Evolutionary conservation across 371 early-diverging fungal species (phyloP).

Genomic region (Dichotomocladium elegans): DNA sequence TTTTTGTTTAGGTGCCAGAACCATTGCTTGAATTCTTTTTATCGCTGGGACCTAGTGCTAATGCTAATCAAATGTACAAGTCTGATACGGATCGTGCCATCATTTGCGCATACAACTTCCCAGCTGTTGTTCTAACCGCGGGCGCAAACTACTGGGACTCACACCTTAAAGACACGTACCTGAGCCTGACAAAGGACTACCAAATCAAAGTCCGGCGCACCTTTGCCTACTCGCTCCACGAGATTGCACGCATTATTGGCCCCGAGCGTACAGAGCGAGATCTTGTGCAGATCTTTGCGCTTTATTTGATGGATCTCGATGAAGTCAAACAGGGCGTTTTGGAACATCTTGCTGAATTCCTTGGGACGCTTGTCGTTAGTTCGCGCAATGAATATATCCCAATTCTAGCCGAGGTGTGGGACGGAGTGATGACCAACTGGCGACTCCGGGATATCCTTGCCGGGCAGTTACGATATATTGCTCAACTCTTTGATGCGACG

Average conservation of each 20-base stretch:
- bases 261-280: conserved; percentile 59
- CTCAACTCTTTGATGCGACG: conserved; percentile 47
- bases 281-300: conserved; percentile 54
- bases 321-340: conserved; percentile 61
- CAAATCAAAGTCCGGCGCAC: conserved; percentile 59
- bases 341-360: conserved; percentile 55
- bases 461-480: conserved; percentile 47
- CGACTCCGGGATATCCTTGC: conserved; percentile 53
- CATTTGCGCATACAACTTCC: conserved; percentile 62
- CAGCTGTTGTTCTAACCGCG: conserved; percentile 58
- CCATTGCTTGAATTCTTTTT: conserved; percentile 39
- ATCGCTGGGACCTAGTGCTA: conserved; percentile 30
- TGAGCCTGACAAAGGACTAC: conserved; percentile 48
- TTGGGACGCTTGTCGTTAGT: conserved; percentile 47
- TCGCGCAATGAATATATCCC: conserved; percentile 52
- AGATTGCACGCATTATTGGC: conserved; percentile 55
- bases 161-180: conserved; percentile 49
- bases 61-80: conserved; percentile 33
- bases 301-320: conserved; percentile 56
- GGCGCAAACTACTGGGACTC: conserved; percentile 53
- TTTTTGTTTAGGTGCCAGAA: conserved; percentile 25
- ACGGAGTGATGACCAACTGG: conserved; percentile 58
- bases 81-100: conserved; percentile 54
- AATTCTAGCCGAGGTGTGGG: conserved; percentile 53
- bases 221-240: conserved; percentile 59